A percentile compares a stretch with the other conserved stretches of the same genome.
Evolutionary conservation across 352 stramenopile species (phyloP).

Genomic region (Globisporangium yorkense): DNA sequence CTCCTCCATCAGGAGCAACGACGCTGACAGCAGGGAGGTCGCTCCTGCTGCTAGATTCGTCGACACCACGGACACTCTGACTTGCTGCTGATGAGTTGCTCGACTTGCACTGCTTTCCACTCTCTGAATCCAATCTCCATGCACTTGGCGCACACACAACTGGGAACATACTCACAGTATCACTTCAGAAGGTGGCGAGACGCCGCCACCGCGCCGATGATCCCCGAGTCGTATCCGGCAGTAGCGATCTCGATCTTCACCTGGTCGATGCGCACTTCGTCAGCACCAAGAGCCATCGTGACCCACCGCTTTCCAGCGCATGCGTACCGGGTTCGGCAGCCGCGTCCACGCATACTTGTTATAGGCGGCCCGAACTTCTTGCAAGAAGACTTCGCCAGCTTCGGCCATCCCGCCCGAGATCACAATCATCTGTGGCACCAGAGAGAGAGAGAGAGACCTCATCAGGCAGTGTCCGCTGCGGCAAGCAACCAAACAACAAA

Average conservation of each 20-base stretch:
- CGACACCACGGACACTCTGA: background rate
- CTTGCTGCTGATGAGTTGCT: background rate
- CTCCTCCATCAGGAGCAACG: no score
- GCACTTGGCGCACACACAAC: background rate
- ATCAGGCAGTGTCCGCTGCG: background rate
- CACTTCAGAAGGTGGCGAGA: conserved; percentile 14
- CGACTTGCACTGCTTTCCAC: background rate
- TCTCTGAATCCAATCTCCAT: background rate
- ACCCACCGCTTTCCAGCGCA: background rate
- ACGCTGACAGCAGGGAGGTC: no score
- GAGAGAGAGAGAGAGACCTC: background rate
- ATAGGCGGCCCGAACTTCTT: conserved; percentile 56
- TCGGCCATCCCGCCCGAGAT: conserved; percentile 73
- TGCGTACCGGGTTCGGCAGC: conserved; percentile 62
- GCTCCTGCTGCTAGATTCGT: no score
- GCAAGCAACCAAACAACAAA: background rate
- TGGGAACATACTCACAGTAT: background rate
- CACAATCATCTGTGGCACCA: conserved; percentile 57
- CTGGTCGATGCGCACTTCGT: conserved; percentile 12
- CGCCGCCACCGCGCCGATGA: conserved; percentile 68
- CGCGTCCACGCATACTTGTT: conserved; percentile 68
- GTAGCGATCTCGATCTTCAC: conserved; percentile 74
- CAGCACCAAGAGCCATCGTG: background rate
- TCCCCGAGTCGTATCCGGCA: conserved; percentile 78
- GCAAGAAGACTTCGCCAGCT: conserved; percentile 56